phyloP scores from a whole-genome alignment of 805 yeast species.

The Saturnispora sanitii region DNA sequence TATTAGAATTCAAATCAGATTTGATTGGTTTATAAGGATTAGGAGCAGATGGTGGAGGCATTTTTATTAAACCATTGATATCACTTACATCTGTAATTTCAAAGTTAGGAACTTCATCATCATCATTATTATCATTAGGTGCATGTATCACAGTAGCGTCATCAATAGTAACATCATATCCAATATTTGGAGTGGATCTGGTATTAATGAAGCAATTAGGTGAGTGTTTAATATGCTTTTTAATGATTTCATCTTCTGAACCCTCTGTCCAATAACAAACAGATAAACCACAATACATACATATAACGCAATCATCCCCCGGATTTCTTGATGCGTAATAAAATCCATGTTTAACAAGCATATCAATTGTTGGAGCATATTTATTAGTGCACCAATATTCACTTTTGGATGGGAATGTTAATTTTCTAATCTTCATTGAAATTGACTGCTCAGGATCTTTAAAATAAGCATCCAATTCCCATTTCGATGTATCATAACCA shows the following conservation, averaged over 20 bases:
- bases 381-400: conserved; percentile 10
- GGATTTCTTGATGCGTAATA: conserved; percentile 32
- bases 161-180: no score
- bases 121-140: not conserved
- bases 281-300: conserved; percentile 55
- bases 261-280: conserved; percentile 63
- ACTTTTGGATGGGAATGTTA: not conserved
- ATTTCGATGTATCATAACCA: not conserved
- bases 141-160: not conserved
- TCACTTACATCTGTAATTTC: not conserved
- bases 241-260: conserved; percentile 44
- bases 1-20: no score
- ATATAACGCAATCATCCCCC: conserved; percentile 47
- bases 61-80: not conserved
- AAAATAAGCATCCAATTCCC: not conserved
- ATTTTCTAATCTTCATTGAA: not conserved
- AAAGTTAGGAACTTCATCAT: conserved; percentile 3
- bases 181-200: no score
- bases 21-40: not conserved
- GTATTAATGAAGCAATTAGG: conserved; percentile 26
- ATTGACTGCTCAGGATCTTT: conserved; percentile 3
- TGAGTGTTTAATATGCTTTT: conserved; percentile 40
- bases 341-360: conserved; percentile 55
- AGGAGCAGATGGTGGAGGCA: not conserved
- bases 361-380: conserved; percentile 31